Percentiles rank a stretch among this genome's conserved stretches.
phyloP scores from a whole-genome alignment of 371 early-diverging fungal genomes.

The Saksenaea vasiformis region DNA sequence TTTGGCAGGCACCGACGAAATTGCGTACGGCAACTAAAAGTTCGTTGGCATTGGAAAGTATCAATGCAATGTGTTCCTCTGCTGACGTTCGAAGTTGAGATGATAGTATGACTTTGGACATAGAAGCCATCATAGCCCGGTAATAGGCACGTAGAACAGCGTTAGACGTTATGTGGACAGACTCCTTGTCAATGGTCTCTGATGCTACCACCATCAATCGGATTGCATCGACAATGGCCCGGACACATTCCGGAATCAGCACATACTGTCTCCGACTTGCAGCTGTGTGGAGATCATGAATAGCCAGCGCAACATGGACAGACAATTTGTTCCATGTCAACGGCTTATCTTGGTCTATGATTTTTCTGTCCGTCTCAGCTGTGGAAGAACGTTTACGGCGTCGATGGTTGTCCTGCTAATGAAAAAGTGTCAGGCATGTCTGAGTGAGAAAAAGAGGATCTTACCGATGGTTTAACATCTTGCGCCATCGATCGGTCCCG shows the following conservation, averaged over 20 bases:
- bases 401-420: not conserved
- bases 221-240: slow-evolving; percentile 75
- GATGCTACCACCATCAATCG: slow-evolving; percentile 82
- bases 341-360: slow-evolving; percentile 23
- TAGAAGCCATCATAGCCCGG: slow-evolving; percentile 72
- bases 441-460: not conserved
- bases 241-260: slow-evolving; percentile 33
- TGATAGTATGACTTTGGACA: slow-evolving; percentile 79
- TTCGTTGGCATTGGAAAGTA: slow-evolving; percentile 27
- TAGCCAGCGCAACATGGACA: slow-evolving; percentile 61
- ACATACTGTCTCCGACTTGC: slow-evolving; percentile 46
- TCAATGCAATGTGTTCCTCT: slow-evolving; percentile 39
- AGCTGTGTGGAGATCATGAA: slow-evolving; percentile 66
- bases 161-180: slow-evolving; percentile 59
- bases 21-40: slow-evolving; percentile 25
- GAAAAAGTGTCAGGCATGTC: not conserved
- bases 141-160: slow-evolving; percentile 70
- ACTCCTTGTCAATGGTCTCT: slow-evolving; percentile 67
- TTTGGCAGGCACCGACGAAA: slow-evolving; percentile 35
- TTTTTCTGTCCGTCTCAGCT: not conserved
- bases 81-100: slow-evolving; percentile 71
- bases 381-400: not conserved
- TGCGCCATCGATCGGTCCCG: not conserved
- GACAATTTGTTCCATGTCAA: slow-evolving; percentile 67
- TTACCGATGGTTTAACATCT: not conserved